Evolutionary conservation across 108 stramenopile species (phyloP).

Genomic region (Ochromonas danica): DNA sequence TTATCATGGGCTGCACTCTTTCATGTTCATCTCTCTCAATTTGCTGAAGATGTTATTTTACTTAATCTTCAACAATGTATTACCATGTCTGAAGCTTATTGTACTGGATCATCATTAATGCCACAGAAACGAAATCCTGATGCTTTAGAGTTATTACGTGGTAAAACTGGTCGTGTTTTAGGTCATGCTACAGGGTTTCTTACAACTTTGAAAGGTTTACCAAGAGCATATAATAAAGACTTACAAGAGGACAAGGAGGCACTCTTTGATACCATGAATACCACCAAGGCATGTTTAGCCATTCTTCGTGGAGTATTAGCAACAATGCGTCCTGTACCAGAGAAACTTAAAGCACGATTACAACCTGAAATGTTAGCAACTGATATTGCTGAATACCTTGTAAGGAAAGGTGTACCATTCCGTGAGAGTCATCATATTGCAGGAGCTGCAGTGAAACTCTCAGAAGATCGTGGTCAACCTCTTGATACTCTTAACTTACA

Average conservation of each 20-base stretch:
- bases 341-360: conserved; percentile 75
- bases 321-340: conserved; percentile 83
- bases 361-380: conserved; percentile 99
- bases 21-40: conserved; percentile 86
- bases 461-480: conserved; percentile 50
- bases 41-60: conserved; percentile 97
- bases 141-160: conserved; percentile 93
- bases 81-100: conserved; percentile 91
- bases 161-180: conserved; percentile 90
- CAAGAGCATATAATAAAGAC: conserved; percentile 99
- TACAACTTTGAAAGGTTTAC: conserved; percentile 91
- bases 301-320: conserved; percentile 60
- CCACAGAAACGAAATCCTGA: conserved; percentile 99
- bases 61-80: conserved; percentile 76
- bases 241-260: conserved; percentile 99
- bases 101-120: conserved; percentile 97
- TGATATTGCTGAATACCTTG: conserved; percentile 97
- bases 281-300: conserved; percentile 87
- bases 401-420: conserved; percentile 95
- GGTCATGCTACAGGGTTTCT: conserved; percentile 85
- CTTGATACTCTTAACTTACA: conserved; percentile 47
- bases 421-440: conserved; percentile 98
- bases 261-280: conserved; percentile 88
- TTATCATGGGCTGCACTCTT: conserved; percentile 91
- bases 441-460: conserved; percentile 61